Evolutionary conservation across 345 rosid genomes (phyloP), one percentile per base, ranked within the genome.

Genomic region (Kandelia obovata): DNA sequence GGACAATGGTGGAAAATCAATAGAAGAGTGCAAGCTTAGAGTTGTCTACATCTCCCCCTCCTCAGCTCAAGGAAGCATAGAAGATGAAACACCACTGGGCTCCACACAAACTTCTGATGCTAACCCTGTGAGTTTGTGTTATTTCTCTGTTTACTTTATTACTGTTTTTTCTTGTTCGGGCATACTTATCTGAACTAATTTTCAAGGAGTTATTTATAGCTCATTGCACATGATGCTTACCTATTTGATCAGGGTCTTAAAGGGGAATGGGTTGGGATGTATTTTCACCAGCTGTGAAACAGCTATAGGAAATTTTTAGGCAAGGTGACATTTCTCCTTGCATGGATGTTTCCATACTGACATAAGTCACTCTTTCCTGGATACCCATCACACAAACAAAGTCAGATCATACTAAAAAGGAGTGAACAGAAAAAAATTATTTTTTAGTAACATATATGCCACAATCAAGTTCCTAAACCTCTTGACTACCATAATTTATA

Each of bases 11-110:
- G 91, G 88, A 70, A 91, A 77, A 77, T 61, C 76, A 26, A 73
- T 94, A 64, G 86, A 91, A 76, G 98, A 94, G 71, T 80, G 84
- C 80, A 89, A 88, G 83, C 96, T 95, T 62, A 95, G 84, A 83
- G 99, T 92, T 74, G 73, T 85, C 1, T 90, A 92, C 70, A 63
- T 76, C 53, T 23, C 90, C 51, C 84, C 89, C 28, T 79, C 87
- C 35, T 79, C 94, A 28, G 28, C 85, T 47, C 85, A 80, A 72
- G 89, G 77, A 68, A 82, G 76, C 72, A 77, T 81, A 56, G 89
- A 81, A 63, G 86, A 86, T 61, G 87, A 83, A 64, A 73, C 76
- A 59, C 74, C 79, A 47, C 81, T 61, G 81, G 82, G 73, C 71
- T 76, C 85, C 76, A 43, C 76, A 56, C 75, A 37, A 55, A 82